phyloP scores from a whole-genome alignment of 306 rosid species.

The Benincasa hispida region DNA sequence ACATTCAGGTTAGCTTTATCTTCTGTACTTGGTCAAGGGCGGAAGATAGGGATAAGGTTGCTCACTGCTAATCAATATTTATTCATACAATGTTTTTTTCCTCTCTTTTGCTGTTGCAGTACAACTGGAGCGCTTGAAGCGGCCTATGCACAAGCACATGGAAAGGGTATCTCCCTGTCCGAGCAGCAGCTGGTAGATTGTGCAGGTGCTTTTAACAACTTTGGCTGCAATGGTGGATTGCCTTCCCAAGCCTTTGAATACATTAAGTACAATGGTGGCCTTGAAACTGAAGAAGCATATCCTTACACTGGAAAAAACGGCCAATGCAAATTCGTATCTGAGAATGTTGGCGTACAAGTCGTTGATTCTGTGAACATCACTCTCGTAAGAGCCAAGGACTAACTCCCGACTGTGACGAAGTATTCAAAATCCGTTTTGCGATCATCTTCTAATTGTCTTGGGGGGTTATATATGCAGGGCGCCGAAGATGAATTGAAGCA shows the following conservation, averaged over 20 bases:
- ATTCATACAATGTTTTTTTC: neutral
- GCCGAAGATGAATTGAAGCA: constrained; percentile 86
- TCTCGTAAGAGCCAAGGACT: constrained; percentile 33
- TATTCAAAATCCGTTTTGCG: neutral
- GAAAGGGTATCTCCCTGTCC: constrained; percentile 63
- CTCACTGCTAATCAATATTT: neutral
- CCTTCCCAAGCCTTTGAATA: constrained; percentile 98
- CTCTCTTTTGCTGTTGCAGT: constrained; percentile 30
- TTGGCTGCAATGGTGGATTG: constrained; percentile 79
- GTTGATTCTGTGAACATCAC: constrained; percentile 64
- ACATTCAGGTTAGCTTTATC: constrained; percentile 36
- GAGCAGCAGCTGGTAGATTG: constrained; percentile 98
- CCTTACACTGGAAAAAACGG: constrained; percentile 55
- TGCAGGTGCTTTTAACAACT: constrained; percentile 81
- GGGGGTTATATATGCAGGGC: constrained; percentile 34
- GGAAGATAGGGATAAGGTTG: neutral
- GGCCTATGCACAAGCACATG: constrained; percentile 65
- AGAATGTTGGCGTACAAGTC: constrained; percentile 59
- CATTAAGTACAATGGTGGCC: constrained; percentile 83
- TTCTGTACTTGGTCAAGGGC: neutral
- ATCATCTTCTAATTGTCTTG: constrained; percentile 9
- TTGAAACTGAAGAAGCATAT: constrained; percentile 74
- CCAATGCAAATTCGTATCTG: constrained; percentile 46
- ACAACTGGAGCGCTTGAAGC: constrained; percentile 93
- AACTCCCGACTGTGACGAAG: neutral